A percentile compares a stretch with the other conserved stretches of the same genome.
These are phyloP conservation scores for Serendipita indica DNA, from an alignment of 768 basidiomycete genomes.

Conservation along the genomic window DNA sequence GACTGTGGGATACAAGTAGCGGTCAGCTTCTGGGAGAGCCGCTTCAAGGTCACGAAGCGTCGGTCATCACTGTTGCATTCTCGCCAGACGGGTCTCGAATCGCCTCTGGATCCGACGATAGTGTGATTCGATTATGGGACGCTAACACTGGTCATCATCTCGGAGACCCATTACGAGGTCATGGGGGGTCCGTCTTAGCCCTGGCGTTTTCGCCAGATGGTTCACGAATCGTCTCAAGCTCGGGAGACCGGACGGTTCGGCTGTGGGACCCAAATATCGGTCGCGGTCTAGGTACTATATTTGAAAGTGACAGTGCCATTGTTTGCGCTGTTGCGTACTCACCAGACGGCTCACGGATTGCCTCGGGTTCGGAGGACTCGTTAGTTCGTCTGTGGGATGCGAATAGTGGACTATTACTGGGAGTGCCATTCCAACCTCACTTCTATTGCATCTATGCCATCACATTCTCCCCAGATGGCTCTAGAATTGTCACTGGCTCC, in stretches of 20 bases:
- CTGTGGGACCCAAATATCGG: background rate
- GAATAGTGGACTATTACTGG: background rate
- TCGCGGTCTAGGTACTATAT: background rate
- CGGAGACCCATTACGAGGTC: background rate
- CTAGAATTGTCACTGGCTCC: background rate
- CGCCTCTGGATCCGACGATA: background rate
- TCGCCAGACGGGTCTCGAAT: background rate
- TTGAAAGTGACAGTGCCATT: background rate
- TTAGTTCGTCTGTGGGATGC: background rate
- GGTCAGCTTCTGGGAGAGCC: background rate
- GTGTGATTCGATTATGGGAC: background rate
- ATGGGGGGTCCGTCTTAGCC: background rate
- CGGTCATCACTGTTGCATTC: background rate
- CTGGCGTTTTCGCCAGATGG: background rate
- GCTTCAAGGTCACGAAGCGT: background rate
- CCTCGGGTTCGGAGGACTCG: background rate
- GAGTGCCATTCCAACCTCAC: background rate
- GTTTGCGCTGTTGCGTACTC: background rate
- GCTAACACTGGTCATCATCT: background rate
- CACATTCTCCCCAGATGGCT: background rate
- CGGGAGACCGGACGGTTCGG: background rate
- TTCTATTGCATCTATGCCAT: background rate
- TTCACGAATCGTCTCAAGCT: background rate
- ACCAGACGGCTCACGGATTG: background rate
- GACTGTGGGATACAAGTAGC: background rate